Evolutionary conservation across 768 basidiomycete species (phyloP).

Genomic region (Naematelia aurantialba): DNA sequence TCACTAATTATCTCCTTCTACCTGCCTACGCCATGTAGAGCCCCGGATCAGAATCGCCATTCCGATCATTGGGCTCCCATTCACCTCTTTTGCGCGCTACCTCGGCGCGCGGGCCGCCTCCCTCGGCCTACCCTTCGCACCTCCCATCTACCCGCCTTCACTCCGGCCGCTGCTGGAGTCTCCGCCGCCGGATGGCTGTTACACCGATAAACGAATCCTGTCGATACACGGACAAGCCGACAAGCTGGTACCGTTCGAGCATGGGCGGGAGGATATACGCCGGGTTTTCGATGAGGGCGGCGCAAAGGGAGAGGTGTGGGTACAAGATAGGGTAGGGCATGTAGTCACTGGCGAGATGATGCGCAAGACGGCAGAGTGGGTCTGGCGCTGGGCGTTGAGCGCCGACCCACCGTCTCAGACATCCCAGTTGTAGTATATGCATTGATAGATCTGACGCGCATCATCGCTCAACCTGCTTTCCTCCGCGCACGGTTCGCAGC

Average conservation of each 20-base stretch:
- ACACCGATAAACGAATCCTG: constrained; percentile 68
- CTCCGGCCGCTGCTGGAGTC: constrained; percentile 55
- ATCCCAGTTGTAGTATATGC: background rate
- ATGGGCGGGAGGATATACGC: constrained; percentile 60
- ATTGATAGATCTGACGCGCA: background rate
- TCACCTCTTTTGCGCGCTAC: constrained; percentile 49
- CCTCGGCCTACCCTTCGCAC: constrained; percentile 53
- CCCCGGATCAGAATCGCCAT: constrained; percentile 54
- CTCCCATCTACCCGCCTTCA: constrained; percentile 61
- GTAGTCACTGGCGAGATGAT: constrained; percentile 63
- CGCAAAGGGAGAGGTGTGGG: constrained; percentile 60
- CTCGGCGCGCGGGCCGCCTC: constrained; percentile 52
- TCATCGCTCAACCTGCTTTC: background rate
- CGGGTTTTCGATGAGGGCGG: constrained; percentile 53
- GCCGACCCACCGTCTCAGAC: background rate
- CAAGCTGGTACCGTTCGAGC: constrained; percentile 63
- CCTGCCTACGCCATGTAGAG: constrained; percentile 46
- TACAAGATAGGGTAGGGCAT: constrained; percentile 63
- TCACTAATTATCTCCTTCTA: constrained; percentile 8
- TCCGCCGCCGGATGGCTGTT: constrained; percentile 53
- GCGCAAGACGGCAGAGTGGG: constrained; percentile 50
- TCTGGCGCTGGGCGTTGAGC: constrained; percentile 40
- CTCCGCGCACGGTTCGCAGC: background rate
- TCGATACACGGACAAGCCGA: constrained; percentile 68
- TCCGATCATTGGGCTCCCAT: constrained; percentile 66